Evolutionary conservation across 805 yeast species (phyloP).

Genomic region (Myxozyma udenii): DNA sequence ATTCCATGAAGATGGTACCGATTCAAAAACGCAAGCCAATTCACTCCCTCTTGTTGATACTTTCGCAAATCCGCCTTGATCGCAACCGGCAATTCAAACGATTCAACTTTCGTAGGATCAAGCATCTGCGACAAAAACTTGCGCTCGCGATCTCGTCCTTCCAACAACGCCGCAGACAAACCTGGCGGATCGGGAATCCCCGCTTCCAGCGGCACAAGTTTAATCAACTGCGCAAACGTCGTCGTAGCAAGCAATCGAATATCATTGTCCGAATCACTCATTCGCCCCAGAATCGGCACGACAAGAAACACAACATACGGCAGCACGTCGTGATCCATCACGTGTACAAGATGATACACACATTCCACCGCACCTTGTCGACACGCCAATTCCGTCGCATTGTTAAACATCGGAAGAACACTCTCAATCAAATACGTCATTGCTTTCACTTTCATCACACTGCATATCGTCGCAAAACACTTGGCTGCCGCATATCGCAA

Average conservation of each 20-base stretch:
- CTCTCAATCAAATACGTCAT: constrained; percentile 76
- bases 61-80: constrained; percentile 89
- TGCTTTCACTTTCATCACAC: constrained; percentile 62
- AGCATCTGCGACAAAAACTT: constrained; percentile 95
- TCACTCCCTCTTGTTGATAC: constrained; percentile 97
- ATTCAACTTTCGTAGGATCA: constrained; percentile 87
- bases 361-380: constrained; percentile 95
- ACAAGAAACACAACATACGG: constrained; percentile 94
- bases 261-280: constrained; percentile 91
- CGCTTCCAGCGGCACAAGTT: constrained; percentile 92
- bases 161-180: constrained; percentile 76
- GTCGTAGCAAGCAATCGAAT: constrained; percentile 90
- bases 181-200: constrained; percentile 95
- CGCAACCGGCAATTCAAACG: constrained; percentile 84
- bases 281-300: constrained; percentile 94
- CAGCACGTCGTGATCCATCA: constrained; percentile 83
- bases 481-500: constrained; percentile 87
- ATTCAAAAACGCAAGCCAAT: constrained; percentile 94
- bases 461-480: constrained; percentile 77
- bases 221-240: constrained; percentile 92
- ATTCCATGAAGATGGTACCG: constrained; percentile 95
- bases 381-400: constrained; percentile 63
- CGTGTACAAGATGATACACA: constrained; percentile 73
- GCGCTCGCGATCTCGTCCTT: constrained; percentile 89
- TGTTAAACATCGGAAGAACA: constrained; percentile 74